phyloP scores from a whole-genome alignment of 1,139 yeast genomes.

The Saccharomycopsis phalli region DNA sequence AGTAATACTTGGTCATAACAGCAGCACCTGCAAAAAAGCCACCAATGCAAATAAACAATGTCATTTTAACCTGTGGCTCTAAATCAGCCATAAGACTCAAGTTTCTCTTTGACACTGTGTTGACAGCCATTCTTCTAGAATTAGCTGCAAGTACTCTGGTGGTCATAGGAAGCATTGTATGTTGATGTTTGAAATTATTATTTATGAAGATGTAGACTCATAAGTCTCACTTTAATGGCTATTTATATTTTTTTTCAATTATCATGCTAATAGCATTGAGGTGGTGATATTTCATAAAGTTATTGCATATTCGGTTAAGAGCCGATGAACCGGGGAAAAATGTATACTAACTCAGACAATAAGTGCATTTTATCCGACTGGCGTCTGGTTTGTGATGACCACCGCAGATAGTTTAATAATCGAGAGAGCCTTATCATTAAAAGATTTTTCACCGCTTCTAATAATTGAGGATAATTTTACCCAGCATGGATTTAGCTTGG shows the following conservation, averaged over 20 bases:
- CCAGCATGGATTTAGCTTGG: slow-evolving; percentile 53
- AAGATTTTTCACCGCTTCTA: slow-evolving; percentile 67
- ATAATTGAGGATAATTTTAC: slow-evolving; percentile 59
- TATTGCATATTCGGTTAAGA: slow-evolving; percentile 1
- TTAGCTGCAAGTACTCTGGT: slow-evolving; percentile 13
- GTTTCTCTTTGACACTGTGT: slow-evolving; percentile 12
- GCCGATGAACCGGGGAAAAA: background rate
- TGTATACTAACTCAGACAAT: no score
- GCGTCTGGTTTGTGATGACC: no score
- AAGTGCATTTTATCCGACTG: no score
- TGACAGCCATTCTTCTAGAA: slow-evolving; percentile 9
- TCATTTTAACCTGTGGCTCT: slow-evolving; percentile 13
- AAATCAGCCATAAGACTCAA: slow-evolving; percentile 3
- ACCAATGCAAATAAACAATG: slow-evolving; percentile 17
- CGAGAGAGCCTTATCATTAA: slow-evolving; percentile 51
- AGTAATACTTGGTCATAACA: slow-evolving; percentile 19
- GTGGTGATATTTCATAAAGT: background rate
- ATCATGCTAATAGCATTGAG: no score
- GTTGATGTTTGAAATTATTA: no score
- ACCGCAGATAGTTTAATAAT: slow-evolving; percentile 7
- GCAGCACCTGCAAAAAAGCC: slow-evolving; percentile 14
- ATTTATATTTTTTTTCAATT: no score
- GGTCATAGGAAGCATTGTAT: slow-evolving; percentile 12
- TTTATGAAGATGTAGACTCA: no score
- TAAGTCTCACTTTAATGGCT: no score